Percentiles rank a stretch among this genome's conserved stretches.
Conservation (phyloP, 768 basidiomycete genomes). For the Tricholomella constricta region DNA sequence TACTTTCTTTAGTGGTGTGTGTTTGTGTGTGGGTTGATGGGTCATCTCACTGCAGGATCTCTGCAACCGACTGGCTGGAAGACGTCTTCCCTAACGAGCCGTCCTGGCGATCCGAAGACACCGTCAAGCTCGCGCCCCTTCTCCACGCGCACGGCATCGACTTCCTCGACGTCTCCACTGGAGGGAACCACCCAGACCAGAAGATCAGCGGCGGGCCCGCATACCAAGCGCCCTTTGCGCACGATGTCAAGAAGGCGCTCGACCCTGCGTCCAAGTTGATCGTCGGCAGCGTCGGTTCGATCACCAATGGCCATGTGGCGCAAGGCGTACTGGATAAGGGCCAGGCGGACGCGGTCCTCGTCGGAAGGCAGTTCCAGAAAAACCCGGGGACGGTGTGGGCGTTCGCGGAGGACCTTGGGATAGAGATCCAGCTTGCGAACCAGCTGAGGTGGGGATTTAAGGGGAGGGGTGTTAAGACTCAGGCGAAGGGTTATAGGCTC, state of each 20-base stretch:
- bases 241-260: conserved; percentile 48
- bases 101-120: conserved; percentile 72
- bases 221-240: conserved; percentile 59
- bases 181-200: conserved; percentile 54
- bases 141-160: conserved; percentile 70
- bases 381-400: conserved; percentile 55
- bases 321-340: conserved; percentile 59
- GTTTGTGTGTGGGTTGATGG: conserved; percentile 6
- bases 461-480: conserved; percentile 33
- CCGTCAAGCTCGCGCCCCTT: conserved; percentile 56
- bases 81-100: conserved; percentile 56
- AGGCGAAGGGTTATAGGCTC: too few relatives aligned
- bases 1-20: not conserved
- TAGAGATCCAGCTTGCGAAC: conserved; percentile 45
- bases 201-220: conserved; percentile 36
- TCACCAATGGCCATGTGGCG: conserved; percentile 54
- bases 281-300: conserved; percentile 54
- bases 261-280: conserved; percentile 37
- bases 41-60: conserved; percentile 46
- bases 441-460: conserved; percentile 59
- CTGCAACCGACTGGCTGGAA: conserved; percentile 76
- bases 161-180: conserved; percentile 71
- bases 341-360: conserved; percentile 59
- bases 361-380: conserved; percentile 60
- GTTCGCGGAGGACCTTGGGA: conserved; percentile 58